These are phyloP conservation scores for Trypanosoma theileri DNA, from an alignment of 208 protist genomes.

Conservation along the genomic window DNA sequence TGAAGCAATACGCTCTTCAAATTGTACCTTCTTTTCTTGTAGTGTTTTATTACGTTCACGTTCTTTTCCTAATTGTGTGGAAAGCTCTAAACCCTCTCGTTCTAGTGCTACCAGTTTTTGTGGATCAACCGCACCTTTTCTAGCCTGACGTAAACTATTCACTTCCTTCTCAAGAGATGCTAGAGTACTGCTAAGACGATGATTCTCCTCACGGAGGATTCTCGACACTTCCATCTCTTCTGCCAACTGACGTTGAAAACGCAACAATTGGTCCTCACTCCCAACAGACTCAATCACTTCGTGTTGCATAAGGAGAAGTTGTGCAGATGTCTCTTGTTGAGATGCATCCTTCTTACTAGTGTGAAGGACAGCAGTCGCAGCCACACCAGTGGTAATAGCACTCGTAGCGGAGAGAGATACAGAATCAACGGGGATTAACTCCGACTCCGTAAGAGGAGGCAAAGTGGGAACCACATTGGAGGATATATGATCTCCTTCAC, in stretches of 20 bases:
- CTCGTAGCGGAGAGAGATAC: too few relatives aligned
- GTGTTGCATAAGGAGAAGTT: too few relatives aligned
- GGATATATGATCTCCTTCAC: too few relatives aligned
- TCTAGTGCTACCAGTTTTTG: conserved; percentile 22
- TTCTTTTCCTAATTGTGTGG: conserved; percentile 51
- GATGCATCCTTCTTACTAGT: not conserved
- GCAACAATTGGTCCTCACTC: conserved; percentile 44
- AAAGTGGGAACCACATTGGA: too few relatives aligned
- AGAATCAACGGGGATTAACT: too few relatives aligned
- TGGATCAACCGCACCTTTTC: conserved; percentile 16
- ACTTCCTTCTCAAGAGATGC: conserved; percentile 33
- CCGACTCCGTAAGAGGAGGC: too few relatives aligned
- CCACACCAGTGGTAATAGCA: too few relatives aligned
- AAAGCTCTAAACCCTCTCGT: conserved; percentile 50
- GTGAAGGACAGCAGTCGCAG: too few relatives aligned
- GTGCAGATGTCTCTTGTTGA: not conserved
- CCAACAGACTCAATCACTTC: not conserved
- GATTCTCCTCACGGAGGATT: conserved; percentile 39
- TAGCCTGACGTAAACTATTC: conserved; percentile 16
- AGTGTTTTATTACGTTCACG: conserved; percentile 50
- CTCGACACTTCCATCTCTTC: conserved; percentile 59
- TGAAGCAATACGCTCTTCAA: conserved; percentile 36
- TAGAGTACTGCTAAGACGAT: conserved; percentile 25
- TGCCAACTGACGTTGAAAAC: conserved; percentile 63
- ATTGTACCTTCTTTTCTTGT: conserved; percentile 19